Percentiles rank a stretch among this genome's conserved stretches.
These are phyloP conservation scores for Medicago arabica DNA, from an alignment of 306 rosid genomes.

Conservation along the genomic window DNA sequence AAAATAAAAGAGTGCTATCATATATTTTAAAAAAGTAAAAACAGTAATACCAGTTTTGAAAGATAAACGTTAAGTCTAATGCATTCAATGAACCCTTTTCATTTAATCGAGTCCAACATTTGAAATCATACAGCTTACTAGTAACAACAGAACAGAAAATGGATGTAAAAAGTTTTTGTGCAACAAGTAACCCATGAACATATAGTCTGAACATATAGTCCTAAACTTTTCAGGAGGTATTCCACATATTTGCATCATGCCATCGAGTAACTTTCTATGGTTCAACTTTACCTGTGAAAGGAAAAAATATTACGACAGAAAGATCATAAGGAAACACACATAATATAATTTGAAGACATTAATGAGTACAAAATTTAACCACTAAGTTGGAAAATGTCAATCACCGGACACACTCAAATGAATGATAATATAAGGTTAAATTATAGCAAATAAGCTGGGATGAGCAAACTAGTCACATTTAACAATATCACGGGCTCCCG, in stretches of 20 bases:
- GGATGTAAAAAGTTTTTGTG: no score
- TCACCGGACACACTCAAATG: slow-evolving; percentile 29
- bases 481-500: not conserved
- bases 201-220: no score
- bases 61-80: no score
- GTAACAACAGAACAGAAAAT: no score
- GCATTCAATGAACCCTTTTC: no score
- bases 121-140: no score
- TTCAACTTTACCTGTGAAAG: slow-evolving; percentile 80
- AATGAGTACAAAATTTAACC: not conserved
- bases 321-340: not conserved
- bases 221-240: no score
- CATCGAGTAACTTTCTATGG: slow-evolving; percentile 85
- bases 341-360: slow-evolving; percentile 1
- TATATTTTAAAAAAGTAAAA: no score
- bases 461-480: slow-evolving; percentile 5
- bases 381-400: not conserved
- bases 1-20: no score
- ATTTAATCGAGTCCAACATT: no score
- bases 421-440: not conserved
- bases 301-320: slow-evolving; percentile 23
- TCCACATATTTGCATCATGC: slow-evolving; percentile 94
- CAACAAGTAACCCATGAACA: no score
- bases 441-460: not conserved
- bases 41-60: no score